A percentile compares a stretch with the other conserved stretches of the same genome.
These are phyloP conservation scores for Aspergillus viridinutans DNA, from an alignment of 2,329 filamentous ascomycete genomes.

Conservation along the genomic window DNA sequence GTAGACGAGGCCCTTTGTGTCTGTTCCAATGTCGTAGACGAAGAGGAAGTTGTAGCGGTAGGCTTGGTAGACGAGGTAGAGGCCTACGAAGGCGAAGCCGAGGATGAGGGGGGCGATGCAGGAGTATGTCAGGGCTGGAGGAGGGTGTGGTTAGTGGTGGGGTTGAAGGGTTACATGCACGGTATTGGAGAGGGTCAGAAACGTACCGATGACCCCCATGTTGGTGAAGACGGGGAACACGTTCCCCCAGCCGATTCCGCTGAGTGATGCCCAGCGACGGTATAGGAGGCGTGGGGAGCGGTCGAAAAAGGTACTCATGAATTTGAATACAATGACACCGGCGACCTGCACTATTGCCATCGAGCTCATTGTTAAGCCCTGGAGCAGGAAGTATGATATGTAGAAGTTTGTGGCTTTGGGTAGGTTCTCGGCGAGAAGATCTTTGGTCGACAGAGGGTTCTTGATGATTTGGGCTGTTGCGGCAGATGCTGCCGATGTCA, in stretches of 20 bases:
- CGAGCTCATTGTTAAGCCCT: constrained; percentile 74
- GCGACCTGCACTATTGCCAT: constrained; percentile 67
- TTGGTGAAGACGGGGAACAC: constrained; percentile 74
- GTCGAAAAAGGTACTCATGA: constrained; percentile 69
- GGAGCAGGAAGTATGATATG: constrained; percentile 89
- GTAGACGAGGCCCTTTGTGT: constrained; percentile 86
- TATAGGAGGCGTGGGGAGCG: constrained; percentile 70
- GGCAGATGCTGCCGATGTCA: constrained; percentile 75
- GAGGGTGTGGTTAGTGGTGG: constrained; percentile 5
- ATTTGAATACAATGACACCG: constrained; percentile 67
- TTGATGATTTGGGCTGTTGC: constrained; percentile 62
- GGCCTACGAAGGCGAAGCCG: constrained; percentile 72
- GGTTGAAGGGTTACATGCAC: not conserved
- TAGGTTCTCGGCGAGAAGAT: constrained; percentile 67
- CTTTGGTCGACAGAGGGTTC: constrained; percentile 60
- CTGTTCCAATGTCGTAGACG: constrained; percentile 73
- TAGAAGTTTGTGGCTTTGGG: constrained; percentile 92
- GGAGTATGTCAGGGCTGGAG: constrained; percentile 74
- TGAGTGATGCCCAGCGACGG: constrained; percentile 67
- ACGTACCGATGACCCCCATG: constrained; percentile 72
- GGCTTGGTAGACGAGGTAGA: constrained; percentile 77
- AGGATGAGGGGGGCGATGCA: constrained; percentile 83
- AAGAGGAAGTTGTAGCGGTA: constrained; percentile 90
- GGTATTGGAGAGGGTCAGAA: not conserved
- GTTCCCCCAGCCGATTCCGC: constrained; percentile 78